Percentiles rank a stretch among this genome's conserved stretches.
These are phyloP conservation scores for Neurospora sp. DNA, from an alignment of 495 filamentous ascomycete genomes.

Conservation along the genomic window DNA sequence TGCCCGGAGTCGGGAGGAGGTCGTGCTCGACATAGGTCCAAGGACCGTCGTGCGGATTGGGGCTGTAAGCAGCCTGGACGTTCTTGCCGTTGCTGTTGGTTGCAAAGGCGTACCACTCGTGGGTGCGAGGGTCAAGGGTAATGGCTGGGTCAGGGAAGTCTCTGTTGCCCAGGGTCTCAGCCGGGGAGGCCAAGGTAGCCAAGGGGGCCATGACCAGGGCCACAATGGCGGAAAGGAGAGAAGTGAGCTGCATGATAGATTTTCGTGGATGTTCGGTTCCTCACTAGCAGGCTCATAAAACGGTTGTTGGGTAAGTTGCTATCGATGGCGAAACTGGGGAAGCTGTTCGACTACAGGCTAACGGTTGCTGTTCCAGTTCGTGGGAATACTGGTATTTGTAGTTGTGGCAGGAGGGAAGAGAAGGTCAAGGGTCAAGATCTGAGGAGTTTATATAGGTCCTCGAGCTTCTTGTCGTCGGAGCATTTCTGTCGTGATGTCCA, in stretches of 20 bases:
- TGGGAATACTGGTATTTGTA: background rate
- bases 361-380: background rate
- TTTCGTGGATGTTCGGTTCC: background rate
- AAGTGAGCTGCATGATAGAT: background rate
- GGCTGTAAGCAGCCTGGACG: slow-evolving; percentile 19
- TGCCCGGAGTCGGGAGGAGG: slow-evolving; percentile 15
- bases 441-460: background rate
- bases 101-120: slow-evolving; percentile 26
- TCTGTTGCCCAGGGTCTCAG: slow-evolving; percentile 2
- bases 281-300: background rate
- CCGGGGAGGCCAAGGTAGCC: background rate
- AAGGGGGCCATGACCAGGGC: background rate
- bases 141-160: slow-evolving; percentile 28
- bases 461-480: background rate
- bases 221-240: background rate
- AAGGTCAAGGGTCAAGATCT: background rate
- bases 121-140: slow-evolving; percentile 13
- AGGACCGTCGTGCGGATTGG: slow-evolving; percentile 2
- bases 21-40: slow-evolving; percentile 19
- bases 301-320: background rate
- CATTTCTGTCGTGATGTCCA: background rate
- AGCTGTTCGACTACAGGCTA: background rate
- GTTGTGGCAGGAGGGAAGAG: background rate
- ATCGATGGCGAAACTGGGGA: background rate
- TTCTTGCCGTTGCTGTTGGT: slow-evolving; percentile 19